These are phyloP conservation scores for Carallia pectinifolia DNA, from an alignment of 345 rosid genomes.

Conservation along the genomic window DNA sequence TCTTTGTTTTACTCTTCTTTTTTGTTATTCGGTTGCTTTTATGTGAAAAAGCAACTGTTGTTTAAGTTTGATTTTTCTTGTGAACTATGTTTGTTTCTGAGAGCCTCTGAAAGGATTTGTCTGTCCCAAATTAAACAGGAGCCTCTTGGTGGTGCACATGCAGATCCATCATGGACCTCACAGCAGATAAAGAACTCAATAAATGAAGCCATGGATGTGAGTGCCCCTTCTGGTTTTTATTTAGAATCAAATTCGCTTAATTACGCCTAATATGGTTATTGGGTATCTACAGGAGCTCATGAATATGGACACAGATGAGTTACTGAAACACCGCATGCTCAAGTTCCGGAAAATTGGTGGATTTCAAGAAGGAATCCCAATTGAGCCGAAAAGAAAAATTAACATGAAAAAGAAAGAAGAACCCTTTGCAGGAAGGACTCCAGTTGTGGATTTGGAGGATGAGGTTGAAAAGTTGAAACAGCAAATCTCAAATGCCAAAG, in stretches of 20 bases:
- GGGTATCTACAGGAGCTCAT: conserved; percentile 60
- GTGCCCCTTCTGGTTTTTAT: conserved; percentile 30
- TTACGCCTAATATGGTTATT: conserved; percentile 12
- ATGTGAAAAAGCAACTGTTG: conserved; percentile 3
- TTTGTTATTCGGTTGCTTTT: neutral
- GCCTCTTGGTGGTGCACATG: conserved; percentile 94
- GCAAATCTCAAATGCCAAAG: conserved; percentile 64
- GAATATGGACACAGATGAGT: conserved; percentile 58
- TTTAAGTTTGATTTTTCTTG: conserved; percentile 12
- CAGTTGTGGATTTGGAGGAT: conserved; percentile 50
- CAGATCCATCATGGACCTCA: conserved; percentile 85
- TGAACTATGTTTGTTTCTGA: conserved; percentile 5
- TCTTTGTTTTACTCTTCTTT: neutral
- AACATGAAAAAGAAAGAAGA: conserved; percentile 75
- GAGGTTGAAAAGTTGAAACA: conserved; percentile 69
- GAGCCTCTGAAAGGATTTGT: conserved; percentile 19
- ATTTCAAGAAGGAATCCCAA: conserved; percentile 57
- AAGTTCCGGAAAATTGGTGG: conserved; percentile 86
- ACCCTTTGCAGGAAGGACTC: conserved; percentile 30
- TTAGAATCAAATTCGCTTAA: conserved; percentile 4
- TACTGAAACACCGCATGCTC: conserved; percentile 69
- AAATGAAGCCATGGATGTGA: conserved; percentile 71
- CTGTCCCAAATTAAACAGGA: conserved; percentile 47
- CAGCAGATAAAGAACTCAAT: conserved; percentile 79
- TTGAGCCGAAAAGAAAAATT: conserved; percentile 58